Percentiles rank a stretch among this genome's conserved stretches.
Evolutionary conservation across 2,329 filamentous ascomycete genomes (phyloP).

Genomic region (Monosporascus sp.): DNA sequence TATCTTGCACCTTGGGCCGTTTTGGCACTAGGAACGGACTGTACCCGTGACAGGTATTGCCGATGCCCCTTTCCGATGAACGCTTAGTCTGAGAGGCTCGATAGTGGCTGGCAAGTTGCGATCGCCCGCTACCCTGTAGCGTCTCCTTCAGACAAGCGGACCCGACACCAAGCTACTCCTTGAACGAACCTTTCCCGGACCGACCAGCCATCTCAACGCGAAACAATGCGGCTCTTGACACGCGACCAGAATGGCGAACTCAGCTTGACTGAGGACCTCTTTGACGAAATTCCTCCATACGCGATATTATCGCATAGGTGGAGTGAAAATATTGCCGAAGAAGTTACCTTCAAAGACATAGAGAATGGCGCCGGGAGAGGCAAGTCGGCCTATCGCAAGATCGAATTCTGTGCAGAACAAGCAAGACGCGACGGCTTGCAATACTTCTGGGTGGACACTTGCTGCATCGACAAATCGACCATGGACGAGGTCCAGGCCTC

Average conservation of each 20-base stretch:
- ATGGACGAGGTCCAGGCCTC: conserved; percentile 7
- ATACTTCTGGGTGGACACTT: no score
- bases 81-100: no score
- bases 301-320: conserved; percentile 14
- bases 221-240: conserved; percentile 1
- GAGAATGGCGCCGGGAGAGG: not conserved
- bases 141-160: no score
- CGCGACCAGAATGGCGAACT: not conserved
- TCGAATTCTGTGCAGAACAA: conserved; percentile 10
- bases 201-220: no score
- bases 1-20: no score
- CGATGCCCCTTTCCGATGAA: no score
- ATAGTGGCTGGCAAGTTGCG: no score
- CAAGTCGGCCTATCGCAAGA: conserved; percentile 10
- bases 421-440: conserved; percentile 6
- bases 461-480: conserved; percentile 9
- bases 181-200: no score
- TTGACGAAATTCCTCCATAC: conserved; percentile 9
- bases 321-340: conserved; percentile 6
- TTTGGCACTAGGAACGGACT: no score
- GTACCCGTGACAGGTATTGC: no score
- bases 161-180: no score
- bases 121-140: no score
- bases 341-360: conserved; percentile 7
- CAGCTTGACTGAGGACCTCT: not conserved